Percentiles rank a stretch among this genome's conserved stretches.
Conservation (phyloP, 2,329 filamentous ascomycete species). For the Pseudogymnoascus sp. region DNA sequence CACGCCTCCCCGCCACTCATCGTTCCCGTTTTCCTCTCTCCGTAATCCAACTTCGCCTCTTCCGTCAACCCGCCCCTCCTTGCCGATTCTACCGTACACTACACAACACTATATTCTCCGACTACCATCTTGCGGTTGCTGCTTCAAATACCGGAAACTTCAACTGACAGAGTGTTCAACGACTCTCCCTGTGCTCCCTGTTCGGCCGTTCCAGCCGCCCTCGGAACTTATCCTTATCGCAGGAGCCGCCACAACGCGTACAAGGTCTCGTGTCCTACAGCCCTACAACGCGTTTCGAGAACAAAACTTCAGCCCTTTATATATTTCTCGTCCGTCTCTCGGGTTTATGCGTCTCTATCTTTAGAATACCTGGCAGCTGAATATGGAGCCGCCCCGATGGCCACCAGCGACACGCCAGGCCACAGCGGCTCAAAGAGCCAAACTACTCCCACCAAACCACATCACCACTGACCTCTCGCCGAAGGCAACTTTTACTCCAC, state of each 20-base stretch:
- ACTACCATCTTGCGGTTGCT: background rate
- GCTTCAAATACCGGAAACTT: background rate
- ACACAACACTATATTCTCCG: background rate
- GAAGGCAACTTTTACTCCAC: background rate
- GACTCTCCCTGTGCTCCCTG: background rate
- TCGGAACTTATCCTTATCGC: conserved; percentile 5
- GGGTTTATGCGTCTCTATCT: conserved; percentile 5
- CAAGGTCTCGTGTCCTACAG: conserved; percentile 1
- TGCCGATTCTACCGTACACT: background rate
- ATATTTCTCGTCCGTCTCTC: background rate
- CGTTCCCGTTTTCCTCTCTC: background rate
- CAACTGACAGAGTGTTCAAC: background rate
- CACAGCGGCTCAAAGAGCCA: background rate
- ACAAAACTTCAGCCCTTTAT: background rate
- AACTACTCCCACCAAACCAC: background rate
- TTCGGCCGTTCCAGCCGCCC: conserved; percentile 1
- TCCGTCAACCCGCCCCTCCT: background rate
- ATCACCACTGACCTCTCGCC: background rate
- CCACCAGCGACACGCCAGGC: conserved; percentile 3
- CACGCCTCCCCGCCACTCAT: background rate
- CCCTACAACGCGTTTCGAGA: background rate
- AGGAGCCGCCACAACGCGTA: background rate
- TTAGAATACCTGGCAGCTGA: conserved; percentile 1
- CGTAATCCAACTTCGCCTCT: background rate
- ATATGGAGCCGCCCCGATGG: conserved; percentile 5